Conservation (phyloP, 768 basidiomycete species). For the Amanita inopinata region DNA sequence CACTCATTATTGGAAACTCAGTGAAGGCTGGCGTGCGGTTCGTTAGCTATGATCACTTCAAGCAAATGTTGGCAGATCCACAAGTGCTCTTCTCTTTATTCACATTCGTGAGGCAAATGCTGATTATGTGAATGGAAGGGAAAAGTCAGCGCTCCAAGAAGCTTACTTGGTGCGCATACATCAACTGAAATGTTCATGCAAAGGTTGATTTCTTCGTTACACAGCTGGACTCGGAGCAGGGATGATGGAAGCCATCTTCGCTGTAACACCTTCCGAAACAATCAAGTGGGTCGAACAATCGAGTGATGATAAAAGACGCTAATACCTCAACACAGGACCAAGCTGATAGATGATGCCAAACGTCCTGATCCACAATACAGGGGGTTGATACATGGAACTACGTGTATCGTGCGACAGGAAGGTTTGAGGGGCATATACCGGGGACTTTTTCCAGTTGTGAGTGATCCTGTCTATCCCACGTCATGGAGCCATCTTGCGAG, state of each 20-base stretch:
- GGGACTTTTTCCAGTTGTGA: constrained; percentile 87
- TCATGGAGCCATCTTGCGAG: neutral
- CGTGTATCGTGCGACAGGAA: constrained; percentile 72
- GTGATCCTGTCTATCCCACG: constrained; percentile 23
- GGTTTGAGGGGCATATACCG: constrained; percentile 81
- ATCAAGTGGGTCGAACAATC: too few species aligned
- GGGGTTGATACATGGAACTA: constrained; percentile 80
- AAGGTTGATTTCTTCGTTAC: neutral
- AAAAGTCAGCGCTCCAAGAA: constrained; percentile 79
- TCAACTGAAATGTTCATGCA: neutral
- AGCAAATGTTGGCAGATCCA: constrained; percentile 68
- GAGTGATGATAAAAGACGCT: too few species aligned
- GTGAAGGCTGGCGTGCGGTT: constrained; percentile 95
- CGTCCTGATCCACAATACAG: constrained; percentile 76
- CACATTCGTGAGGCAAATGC: neutral
- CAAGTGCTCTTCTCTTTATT: constrained; percentile 41
- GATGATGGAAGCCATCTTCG: constrained; percentile 85
- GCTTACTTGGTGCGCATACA: constrained; percentile 54
- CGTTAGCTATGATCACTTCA: constrained; percentile 90
- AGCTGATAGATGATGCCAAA: constrained; percentile 92
- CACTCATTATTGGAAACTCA: constrained; percentile 85
- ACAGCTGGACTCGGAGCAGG: constrained; percentile 79
- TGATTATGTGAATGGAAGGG: constrained; percentile 42
- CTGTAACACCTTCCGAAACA: constrained; percentile 95
- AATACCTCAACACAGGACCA: constrained; percentile 52